phyloP scores from a whole-genome alignment of 1,139 yeast genomes.

The Diutina scorzettiae region DNA sequence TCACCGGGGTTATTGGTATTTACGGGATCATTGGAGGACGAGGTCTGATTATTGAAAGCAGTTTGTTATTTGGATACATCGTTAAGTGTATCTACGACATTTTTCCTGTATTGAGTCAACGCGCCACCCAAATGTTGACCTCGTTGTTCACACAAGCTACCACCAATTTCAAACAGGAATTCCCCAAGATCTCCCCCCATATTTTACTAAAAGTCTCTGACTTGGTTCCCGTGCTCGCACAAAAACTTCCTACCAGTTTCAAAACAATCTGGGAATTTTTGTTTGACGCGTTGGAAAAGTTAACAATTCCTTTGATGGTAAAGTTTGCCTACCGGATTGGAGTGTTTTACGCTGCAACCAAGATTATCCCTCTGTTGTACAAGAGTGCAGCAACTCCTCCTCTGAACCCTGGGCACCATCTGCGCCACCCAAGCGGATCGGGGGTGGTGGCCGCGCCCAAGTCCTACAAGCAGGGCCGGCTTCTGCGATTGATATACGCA shows the following conservation, averaged over 20 bases:
- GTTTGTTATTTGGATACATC: constrained; percentile 76
- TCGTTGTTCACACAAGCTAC: constrained; percentile 28
- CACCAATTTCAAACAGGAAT: constrained; percentile 24
- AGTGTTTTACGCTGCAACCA: constrained; percentile 87
- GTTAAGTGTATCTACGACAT: constrained; percentile 88
- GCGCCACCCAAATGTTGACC: constrained; percentile 30
- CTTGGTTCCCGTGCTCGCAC: constrained; percentile 35
- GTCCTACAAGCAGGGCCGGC: neutral
- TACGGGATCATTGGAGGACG: constrained; percentile 75
- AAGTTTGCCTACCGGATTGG: constrained; percentile 77
- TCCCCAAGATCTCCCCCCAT: constrained; percentile 30
- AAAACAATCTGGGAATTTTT: constrained; percentile 62
- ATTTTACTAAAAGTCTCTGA: constrained; percentile 27
- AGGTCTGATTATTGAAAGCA: constrained; percentile 84
- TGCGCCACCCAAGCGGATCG: neutral
- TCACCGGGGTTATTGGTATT: constrained; percentile 62
- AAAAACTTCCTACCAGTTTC: constrained; percentile 45
- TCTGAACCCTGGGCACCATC: constrained; percentile 8
- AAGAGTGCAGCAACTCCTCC: constrained; percentile 23
- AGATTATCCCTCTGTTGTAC: constrained; percentile 74
- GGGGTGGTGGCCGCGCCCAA: neutral
- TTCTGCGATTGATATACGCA: constrained; percentile 59
- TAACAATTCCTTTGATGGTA: constrained; percentile 71
- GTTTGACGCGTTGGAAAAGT: constrained; percentile 54
- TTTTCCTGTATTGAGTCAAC: constrained; percentile 65